These are phyloP conservation scores for Gynostemma pentaphyllum DNA, from an alignment of 306 rosid species.

Conservation along the genomic window DNA sequence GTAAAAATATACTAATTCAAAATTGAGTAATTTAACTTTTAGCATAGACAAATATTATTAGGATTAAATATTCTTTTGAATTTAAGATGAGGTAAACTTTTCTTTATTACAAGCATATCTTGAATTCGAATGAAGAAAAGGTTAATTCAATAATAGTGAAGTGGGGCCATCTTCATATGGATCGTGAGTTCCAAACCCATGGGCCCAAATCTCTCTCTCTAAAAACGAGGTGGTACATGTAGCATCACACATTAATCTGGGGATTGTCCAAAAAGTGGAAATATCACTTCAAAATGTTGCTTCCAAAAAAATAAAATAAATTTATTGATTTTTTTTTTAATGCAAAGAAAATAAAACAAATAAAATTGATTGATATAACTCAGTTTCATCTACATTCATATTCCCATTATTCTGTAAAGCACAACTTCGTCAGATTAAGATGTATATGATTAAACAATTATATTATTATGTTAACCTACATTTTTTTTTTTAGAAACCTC, in stretches of 20 bases:
- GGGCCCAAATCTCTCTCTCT: neutral
- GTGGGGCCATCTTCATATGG: neutral
- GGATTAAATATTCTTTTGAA: too few relatives aligned
- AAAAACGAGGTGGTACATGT: neutral
- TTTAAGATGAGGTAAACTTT: too few relatives aligned
- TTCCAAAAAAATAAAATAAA: neutral
- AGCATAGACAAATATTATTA: too few relatives aligned
- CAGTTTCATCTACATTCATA: neutral
- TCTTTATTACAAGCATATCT: too few relatives aligned
- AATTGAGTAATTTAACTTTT: too few relatives aligned
- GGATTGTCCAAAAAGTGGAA: slow-evolving; percentile 8
- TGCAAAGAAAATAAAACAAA: neutral
- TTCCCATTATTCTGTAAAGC: neutral
- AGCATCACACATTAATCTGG: slow-evolving; percentile 3
- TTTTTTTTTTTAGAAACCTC: too few relatives aligned
- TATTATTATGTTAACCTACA: too few relatives aligned
- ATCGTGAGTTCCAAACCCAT: neutral
- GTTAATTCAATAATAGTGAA: neutral
- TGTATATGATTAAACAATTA: too few relatives aligned
- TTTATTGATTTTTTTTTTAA: too few relatives aligned
- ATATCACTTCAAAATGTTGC: slow-evolving; percentile 4
- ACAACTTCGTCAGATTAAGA: too few relatives aligned
- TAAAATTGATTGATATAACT: neutral
- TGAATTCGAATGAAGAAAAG: too few relatives aligned
- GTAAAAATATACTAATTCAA: too few relatives aligned